Conservation (phyloP, 1,139 yeast genomes). For the Diutina pseudorugosa region DNA sequence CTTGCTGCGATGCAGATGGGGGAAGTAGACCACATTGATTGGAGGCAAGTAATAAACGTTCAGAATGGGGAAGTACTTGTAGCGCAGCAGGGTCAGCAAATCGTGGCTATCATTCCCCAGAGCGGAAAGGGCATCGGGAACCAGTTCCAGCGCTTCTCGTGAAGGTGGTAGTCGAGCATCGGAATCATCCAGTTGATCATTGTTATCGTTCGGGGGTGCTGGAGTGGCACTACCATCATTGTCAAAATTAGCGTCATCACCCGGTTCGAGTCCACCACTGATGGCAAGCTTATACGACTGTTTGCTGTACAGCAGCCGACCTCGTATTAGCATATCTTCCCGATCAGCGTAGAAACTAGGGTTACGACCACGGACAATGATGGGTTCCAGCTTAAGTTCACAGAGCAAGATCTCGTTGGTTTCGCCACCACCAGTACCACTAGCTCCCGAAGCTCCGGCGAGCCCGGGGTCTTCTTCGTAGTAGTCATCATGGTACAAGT, state of each 20-base stretch:
- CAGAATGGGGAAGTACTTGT: constrained; percentile 46
- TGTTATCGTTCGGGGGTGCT: not conserved
- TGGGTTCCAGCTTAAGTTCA: constrained; percentile 31
- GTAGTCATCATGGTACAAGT: constrained; percentile 29
- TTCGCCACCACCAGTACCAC: constrained; percentile 12
- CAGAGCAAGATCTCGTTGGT: constrained; percentile 23
- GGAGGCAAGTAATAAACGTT: constrained; percentile 47
- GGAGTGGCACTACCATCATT: constrained; percentile 6
- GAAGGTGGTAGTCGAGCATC: not conserved
- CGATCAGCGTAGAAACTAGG: constrained; percentile 52
- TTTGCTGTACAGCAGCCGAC: constrained; percentile 9
- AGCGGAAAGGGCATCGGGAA: not conserved
- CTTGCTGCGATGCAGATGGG: constrained; percentile 21
- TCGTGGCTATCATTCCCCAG: not conserved
- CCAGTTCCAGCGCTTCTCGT: not conserved
- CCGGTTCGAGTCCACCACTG: not conserved
- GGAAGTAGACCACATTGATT: constrained; percentile 46
- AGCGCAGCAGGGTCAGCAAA: constrained; percentile 12
- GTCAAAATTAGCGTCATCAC: constrained; percentile 2
- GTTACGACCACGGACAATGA: constrained; percentile 54
- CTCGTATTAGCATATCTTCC: constrained; percentile 33
- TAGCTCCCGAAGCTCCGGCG: not conserved
- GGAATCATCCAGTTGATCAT: not conserved
- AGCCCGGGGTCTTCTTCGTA: constrained; percentile 19
- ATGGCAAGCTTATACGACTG: constrained; percentile 5